Evolutionary conservation across 148 eudicot species (phyloP).

Genomic region (Oxyria digyna): DNA sequence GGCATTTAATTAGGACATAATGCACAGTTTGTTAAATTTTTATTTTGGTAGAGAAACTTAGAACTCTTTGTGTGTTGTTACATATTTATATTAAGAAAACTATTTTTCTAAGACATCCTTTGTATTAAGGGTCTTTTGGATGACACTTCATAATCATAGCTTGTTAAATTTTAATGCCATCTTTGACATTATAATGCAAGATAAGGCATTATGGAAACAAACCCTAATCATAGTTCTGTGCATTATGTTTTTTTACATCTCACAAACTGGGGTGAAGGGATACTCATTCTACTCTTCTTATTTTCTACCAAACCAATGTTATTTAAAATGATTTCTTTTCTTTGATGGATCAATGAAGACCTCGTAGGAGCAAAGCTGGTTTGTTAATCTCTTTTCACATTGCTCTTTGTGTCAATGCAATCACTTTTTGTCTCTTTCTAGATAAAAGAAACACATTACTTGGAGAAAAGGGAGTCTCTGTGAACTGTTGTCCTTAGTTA

Average conservation of each 20-base stretch:
- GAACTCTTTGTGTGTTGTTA: background rate
- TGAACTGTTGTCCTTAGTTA: background rate
- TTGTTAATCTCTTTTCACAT: background rate
- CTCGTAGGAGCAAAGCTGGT: background rate
- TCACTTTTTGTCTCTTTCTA: background rate
- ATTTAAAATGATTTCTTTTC: background rate
- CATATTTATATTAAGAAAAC: background rate
- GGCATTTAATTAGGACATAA: background rate
- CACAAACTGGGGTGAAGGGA: too few species aligned
- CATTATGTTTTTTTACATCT: too few species aligned
- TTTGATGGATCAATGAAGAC: background rate
- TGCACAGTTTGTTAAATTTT: background rate
- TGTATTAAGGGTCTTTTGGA: background rate
- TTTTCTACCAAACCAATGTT: background rate
- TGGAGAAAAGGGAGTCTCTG: background rate
- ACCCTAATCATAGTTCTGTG: too few species aligned
- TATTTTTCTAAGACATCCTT: background rate
- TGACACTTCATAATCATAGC: too few species aligned
- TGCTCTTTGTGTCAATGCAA: constrained; percentile 1
- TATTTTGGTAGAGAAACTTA: background rate
- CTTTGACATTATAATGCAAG: too few species aligned
- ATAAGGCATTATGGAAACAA: too few species aligned
- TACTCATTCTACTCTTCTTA: background rate
- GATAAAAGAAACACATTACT: background rate
- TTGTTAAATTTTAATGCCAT: too few species aligned